These are phyloP conservation scores for Centella asiatica DNA, from an alignment of 129 eudicot species.

Conservation along the genomic window DNA sequence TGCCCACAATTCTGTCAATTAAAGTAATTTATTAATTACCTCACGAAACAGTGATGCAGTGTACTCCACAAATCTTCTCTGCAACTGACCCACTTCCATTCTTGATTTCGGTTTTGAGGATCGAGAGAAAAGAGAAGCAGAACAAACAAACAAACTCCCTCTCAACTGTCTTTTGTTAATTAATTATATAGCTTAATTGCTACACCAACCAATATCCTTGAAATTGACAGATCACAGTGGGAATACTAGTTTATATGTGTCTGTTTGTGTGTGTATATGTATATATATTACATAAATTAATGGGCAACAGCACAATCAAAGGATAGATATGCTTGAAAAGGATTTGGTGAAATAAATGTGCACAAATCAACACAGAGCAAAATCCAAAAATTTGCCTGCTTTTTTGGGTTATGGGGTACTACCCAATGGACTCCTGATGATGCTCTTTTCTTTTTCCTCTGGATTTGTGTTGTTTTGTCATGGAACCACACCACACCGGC, in stretches of 20 bases:
- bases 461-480: background rate
- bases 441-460: background rate
- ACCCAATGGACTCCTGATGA: no score
- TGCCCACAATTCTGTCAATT: background rate
- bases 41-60: slow-evolving; percentile 46
- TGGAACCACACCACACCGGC: background rate
- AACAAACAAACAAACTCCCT: no score
- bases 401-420: background rate
- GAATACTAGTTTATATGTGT: slow-evolving; percentile 2
- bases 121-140: background rate
- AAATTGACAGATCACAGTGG: slow-evolving; percentile 11
- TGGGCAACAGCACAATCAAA: slow-evolving; percentile 9
- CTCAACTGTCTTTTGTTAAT: background rate
- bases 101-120: background rate
- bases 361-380: background rate
- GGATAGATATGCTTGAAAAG: slow-evolving; percentile 14
- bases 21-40: slow-evolving; percentile 26
- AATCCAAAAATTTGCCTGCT: slow-evolving; percentile 4
- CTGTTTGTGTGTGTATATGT: background rate
- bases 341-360: slow-evolving; percentile 23
- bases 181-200: slow-evolving; percentile 1
- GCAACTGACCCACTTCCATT: slow-evolving; percentile 53
- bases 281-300: slow-evolving; percentile 5
- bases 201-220: background rate
- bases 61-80: slow-evolving; percentile 61